Evolutionary conservation across 1,284 basidiomycete genomes (phyloP), one percentile per base, ranked within the genome.

Genomic region (Leccinum pallidistipes): DNA sequence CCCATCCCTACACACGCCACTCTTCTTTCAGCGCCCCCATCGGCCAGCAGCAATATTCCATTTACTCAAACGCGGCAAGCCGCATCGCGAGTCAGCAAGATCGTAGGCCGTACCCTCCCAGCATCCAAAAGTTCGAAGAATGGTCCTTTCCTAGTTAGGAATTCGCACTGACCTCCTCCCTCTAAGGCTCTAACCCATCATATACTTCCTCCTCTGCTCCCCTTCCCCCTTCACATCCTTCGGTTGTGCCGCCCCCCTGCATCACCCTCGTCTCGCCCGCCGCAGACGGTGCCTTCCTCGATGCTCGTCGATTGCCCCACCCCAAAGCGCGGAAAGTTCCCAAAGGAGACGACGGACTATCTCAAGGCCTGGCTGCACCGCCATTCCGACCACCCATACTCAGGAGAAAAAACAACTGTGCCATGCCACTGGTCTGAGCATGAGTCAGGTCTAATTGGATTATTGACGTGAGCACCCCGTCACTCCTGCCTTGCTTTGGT

Each of bases 391-490:
- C 92, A 95, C 69, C 93, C 93, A 9, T 95, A 95, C 73, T 94
- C 93, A 95, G 72, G 93, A 95, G 80, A 95, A 95, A 79, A 92
- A 94, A 70, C 87, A 90, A 70, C 78, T 95, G 62, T 95, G 93
- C 77, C 85, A 89, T 69, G 87, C 89, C 55, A 95, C 92, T 0
- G 91, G 91, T 14, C 78, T 95, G 64, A 91, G 86, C 74, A 94
- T 95, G 87, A 88, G 84, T 74, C 92, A 95, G 76, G 91, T 95
- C 1, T 91, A 94, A 94, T 73, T 94, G 91, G 91, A 94, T 94
- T 89, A 94, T 94, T 70, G 93, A 94, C 68, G 91, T 92, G 60
- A 68, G 90, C 38, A 43, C 61, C 52, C 53, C 63, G 60, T 64
- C 57, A 61, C 58, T 63, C 62, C 57, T 59, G 24, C 51, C 24